Evolutionary conservation across 768 basidiomycete species (phyloP).

Genomic region (Suillus variegatus): DNA sequence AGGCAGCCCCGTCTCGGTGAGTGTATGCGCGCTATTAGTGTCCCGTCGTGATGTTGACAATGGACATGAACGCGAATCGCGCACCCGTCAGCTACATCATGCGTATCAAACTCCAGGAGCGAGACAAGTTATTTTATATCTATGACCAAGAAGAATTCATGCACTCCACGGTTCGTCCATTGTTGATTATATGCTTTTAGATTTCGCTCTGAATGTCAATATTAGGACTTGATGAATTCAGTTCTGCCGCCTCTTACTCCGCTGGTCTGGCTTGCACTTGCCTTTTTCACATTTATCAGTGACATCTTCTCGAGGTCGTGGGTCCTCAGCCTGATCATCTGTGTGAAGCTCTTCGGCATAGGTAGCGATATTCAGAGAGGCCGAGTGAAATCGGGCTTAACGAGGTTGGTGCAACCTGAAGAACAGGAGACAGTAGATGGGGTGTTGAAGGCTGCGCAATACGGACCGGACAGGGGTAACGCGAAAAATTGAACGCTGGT

Average conservation of each 20-base stretch:
- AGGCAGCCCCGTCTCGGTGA: constrained; percentile 47
- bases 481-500: not conserved
- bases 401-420: not conserved
- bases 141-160: constrained; percentile 60
- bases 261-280: constrained; percentile 1
- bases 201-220: not conserved
- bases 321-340: not conserved
- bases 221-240: constrained; percentile 9
- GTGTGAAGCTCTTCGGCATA: constrained; percentile 7
- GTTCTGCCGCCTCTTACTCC: constrained; percentile 8
- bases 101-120: constrained; percentile 47
- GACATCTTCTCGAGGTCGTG: constrained; percentile 8
- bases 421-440: not conserved
- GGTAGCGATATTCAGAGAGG: constrained; percentile 11
- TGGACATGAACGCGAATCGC: not conserved
- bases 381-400: not conserved
- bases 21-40: constrained; percentile 8
- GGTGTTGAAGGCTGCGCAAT: not conserved
- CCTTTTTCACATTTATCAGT: constrained; percentile 22
- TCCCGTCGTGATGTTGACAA: not conserved
- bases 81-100: constrained; percentile 40
- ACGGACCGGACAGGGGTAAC: not conserved
- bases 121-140: constrained; percentile 46
- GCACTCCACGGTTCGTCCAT: constrained; percentile 43
- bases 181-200: not conserved